Percentiles rank a stretch among this genome's conserved stretches.
Conservation (phyloP, 176 grass and related monocot species). For the Puya raimondii region DNA sequence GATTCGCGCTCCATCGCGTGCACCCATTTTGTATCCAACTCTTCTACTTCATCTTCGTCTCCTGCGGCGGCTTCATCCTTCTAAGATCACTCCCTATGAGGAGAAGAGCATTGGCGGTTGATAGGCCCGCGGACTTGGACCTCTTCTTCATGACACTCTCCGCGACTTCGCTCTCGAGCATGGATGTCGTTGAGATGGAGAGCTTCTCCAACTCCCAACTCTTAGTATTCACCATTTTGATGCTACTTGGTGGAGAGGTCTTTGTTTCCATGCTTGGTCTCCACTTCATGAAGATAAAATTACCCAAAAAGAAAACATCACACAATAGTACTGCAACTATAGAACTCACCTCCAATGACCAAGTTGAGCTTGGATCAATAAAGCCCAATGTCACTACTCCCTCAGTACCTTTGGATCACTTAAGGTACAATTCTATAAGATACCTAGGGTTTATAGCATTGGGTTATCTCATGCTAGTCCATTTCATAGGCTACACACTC, state of each 20-base stretch:
- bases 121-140: conserved; percentile 28
- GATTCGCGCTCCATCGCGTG: not conserved
- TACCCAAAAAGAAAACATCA: not conserved
- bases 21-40: conserved; percentile 59
- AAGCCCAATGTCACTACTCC: no score
- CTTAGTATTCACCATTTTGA: not conserved
- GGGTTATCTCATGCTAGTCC: conserved; percentile 36
- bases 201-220: not conserved
- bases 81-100: conserved; percentile 42
- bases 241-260: not conserved
- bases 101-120: not conserved
- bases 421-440: conserved; percentile 10
- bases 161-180: conserved; percentile 21
- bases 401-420: not conserved
- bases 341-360: not conserved
- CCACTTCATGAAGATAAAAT: not conserved
- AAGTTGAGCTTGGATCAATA: not conserved
- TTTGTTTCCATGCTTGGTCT: not conserved
- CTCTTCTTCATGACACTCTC: conserved; percentile 69
- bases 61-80: conserved; percentile 35
- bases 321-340: not conserved
- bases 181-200: not conserved
- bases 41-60: conserved; percentile 43
- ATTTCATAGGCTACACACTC: conserved; percentile 37
- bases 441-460: conserved; percentile 27